Evolutionary conservation across 176 grass and related monocot genomes (phyloP).

Genomic region (Oryza longistaminata): DNA sequence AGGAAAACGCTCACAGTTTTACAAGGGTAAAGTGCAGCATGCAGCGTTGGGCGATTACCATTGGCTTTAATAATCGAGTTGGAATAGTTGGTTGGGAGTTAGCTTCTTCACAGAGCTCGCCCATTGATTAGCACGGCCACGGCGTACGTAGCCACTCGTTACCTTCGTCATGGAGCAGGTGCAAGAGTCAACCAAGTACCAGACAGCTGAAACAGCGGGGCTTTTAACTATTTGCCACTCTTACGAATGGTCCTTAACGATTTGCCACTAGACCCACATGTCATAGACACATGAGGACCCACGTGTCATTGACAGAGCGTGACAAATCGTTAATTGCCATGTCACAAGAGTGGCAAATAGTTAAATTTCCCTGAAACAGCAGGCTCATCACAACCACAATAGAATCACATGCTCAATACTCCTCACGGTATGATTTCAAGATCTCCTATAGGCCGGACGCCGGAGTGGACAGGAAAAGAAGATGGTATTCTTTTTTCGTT

Average conservation of each 20-base stretch:
- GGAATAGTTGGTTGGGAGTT: conserved; percentile 48
- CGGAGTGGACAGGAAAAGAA: not conserved
- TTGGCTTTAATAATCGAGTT: conserved; percentile 38
- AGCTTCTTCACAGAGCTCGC: not conserved
- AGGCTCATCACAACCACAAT: not conserved
- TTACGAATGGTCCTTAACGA: no score
- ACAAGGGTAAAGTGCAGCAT: not conserved
- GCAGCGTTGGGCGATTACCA: not conserved
- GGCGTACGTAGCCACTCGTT: not conserved
- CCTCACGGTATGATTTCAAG: not conserved
- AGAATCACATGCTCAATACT: not conserved
- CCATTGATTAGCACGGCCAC: conserved; percentile 25
- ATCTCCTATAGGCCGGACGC: no score
- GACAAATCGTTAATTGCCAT: no score
- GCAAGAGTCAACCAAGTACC: conserved; percentile 1
- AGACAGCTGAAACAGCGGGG: not conserved
- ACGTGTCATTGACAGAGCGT: no score
- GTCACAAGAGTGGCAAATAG: no score
- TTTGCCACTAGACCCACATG: no score
- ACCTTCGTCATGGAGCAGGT: not conserved
- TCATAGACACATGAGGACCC: no score
- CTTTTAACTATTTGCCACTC: no score
- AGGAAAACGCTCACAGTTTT: not conserved
- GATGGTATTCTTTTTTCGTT: not conserved
- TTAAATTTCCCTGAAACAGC: no score